Evolutionary conservation across 2,329 filamentous ascomycete species (phyloP).

Genomic region (Pseudogymnoascus verrucosus): DNA sequence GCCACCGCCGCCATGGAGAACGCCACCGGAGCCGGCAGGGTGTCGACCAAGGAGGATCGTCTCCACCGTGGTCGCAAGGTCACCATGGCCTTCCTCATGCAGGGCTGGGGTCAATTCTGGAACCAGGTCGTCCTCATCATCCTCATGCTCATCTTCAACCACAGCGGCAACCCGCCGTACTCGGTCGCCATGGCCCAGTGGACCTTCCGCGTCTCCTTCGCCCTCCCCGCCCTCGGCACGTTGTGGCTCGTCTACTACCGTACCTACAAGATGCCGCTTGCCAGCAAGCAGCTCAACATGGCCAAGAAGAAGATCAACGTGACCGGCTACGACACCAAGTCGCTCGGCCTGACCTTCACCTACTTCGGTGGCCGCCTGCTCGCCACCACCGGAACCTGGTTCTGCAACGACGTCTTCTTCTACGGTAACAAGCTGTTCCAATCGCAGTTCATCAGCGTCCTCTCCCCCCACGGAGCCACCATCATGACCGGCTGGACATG

Average conservation of each 20-base stretch:
- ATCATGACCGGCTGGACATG: slow-evolving; percentile 86
- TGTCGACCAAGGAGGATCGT: slow-evolving; percentile 81
- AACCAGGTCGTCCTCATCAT: slow-evolving; percentile 89
- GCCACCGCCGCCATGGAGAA: slow-evolving; percentile 93
- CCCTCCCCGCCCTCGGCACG: slow-evolving; percentile 81
- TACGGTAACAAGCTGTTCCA: slow-evolving; percentile 99
- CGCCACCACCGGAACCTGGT: slow-evolving; percentile 85
- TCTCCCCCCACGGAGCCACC: slow-evolving; percentile 54
- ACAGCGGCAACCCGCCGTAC: slow-evolving; percentile 60
- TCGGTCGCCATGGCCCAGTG: slow-evolving; percentile 70
- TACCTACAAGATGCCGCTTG: slow-evolving; percentile 87
- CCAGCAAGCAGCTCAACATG: slow-evolving; percentile 70
- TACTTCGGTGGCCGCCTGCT: slow-evolving; percentile 82
- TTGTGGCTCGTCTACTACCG: slow-evolving; percentile 95
- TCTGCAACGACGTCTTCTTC: slow-evolving; percentile 96
- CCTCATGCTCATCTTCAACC: slow-evolving; percentile 81
- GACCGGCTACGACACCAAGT: slow-evolving; percentile 86
- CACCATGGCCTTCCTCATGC: slow-evolving; percentile 94
- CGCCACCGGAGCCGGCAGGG: slow-evolving; percentile 72
- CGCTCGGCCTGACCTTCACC: slow-evolving; percentile 66
- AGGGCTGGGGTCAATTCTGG: slow-evolving; percentile 93
- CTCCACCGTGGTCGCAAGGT: slow-evolving; percentile 94
- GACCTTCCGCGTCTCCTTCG: slow-evolving; percentile 88
- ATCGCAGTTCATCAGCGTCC: slow-evolving; percentile 76
- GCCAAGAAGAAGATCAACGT: slow-evolving; percentile 82